These are phyloP conservation scores for Nepenthes mirabilis DNA, from an alignment of 148 eudicot genomes.

Conservation along the genomic window DNA sequence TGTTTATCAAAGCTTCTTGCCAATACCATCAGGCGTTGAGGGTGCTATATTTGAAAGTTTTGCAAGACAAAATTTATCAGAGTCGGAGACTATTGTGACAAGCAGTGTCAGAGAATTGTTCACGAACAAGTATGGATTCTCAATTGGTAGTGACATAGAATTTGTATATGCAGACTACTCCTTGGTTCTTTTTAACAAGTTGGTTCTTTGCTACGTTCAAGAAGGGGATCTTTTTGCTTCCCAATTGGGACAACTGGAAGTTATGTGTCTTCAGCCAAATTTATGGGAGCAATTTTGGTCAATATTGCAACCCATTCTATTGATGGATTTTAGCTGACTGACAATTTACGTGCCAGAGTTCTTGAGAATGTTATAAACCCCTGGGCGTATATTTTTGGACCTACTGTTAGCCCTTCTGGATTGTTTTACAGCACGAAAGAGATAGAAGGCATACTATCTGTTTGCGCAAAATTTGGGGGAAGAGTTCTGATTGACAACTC, in stretches of 20 bases:
- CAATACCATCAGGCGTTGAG: slow-evolving; percentile 62
- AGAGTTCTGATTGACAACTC: slow-evolving; percentile 82
- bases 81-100: slow-evolving; percentile 67
- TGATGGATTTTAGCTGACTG: slow-evolving; percentile 62
- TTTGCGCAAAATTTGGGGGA: slow-evolving; percentile 76
- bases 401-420: slow-evolving; percentile 83
- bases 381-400: slow-evolving; percentile 88
- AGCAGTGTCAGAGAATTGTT: slow-evolving; percentile 47
- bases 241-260: slow-evolving; percentile 79
- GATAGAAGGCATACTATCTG: slow-evolving; percentile 42
- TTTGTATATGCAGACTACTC: slow-evolving; percentile 66
- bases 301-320: slow-evolving; percentile 46
- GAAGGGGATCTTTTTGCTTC: slow-evolving; percentile 89
- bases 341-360: slow-evolving; percentile 25
- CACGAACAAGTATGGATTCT: slow-evolving; percentile 58
- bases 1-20: slow-evolving; percentile 77
- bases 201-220: slow-evolving; percentile 74
- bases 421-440: slow-evolving; percentile 71
- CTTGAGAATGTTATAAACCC: slow-evolving; percentile 56
- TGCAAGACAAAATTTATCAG: slow-evolving; percentile 77
- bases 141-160: slow-evolving; percentile 33
- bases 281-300: slow-evolving; percentile 54
- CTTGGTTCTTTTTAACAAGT: slow-evolving; percentile 71
- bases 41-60: slow-evolving; percentile 95
- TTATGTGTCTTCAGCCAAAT: slow-evolving; percentile 74